Evolutionary conservation across 257 asterid species (phyloP).

Genomic region (Solanum etuberosum): DNA sequence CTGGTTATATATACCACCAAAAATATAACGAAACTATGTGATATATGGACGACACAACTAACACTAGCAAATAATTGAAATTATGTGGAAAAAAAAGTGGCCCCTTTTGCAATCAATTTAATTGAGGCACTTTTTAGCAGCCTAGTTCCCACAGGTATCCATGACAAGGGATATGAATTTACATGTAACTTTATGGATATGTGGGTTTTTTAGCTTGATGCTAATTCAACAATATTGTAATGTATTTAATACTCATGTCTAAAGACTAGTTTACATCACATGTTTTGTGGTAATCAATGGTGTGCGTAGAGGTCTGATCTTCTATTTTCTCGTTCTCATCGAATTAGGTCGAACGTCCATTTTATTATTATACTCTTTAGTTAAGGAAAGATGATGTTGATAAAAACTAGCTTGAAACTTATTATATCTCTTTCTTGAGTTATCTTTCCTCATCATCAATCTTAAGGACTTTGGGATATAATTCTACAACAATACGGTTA

Average conservation of each 20-base stretch:
- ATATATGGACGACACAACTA: neutral
- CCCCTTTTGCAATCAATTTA: neutral
- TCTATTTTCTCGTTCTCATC: neutral
- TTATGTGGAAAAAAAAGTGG: neutral
- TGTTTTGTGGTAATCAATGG: neutral
- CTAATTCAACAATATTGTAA: neutral
- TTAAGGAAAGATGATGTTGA: too few species aligned
- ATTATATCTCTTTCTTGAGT: neutral
- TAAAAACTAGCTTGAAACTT: neutral
- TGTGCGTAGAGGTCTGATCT: neutral
- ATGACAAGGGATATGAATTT: neutral
- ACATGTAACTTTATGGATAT: neutral
- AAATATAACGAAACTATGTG: neutral
- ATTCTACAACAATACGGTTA: too few species aligned
- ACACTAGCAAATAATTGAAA: neutral
- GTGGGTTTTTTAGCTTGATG: neutral
- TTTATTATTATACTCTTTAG: neutral
- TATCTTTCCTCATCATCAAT: neutral
- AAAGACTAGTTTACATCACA: neutral
- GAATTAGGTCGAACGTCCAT: neutral
- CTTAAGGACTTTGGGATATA: neutral
- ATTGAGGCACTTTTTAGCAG: neutral
- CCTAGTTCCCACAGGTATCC: conserved; percentile 5
- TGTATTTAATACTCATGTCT: neutral
- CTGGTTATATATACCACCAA: neutral